Evolutionary conservation across 805 yeast species (phyloP).

Genomic region (Metschnikowia rubicola): DNA sequence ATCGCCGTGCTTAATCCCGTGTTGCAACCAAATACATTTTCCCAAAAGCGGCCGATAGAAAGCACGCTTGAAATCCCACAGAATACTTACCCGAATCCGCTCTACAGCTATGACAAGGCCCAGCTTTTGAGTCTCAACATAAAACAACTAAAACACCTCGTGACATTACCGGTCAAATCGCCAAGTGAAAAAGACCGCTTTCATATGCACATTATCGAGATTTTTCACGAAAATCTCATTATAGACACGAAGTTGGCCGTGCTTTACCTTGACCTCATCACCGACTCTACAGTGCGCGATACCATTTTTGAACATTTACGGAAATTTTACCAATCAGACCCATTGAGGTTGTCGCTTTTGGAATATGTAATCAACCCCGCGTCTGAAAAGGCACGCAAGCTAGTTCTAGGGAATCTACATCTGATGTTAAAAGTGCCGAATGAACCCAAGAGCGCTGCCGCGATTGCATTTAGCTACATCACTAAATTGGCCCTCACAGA

Average conservation of each 20-base stretch:
- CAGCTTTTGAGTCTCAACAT: constrained; percentile 24
- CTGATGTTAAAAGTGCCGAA: constrained; percentile 12
- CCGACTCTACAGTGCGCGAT: constrained; percentile 18
- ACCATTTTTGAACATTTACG: constrained; percentile 18
- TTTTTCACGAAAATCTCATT: constrained; percentile 29
- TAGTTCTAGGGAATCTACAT: constrained; percentile 17
- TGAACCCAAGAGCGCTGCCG: constrained; percentile 14
- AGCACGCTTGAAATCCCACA: constrained; percentile 14
- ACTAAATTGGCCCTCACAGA: constrained; percentile 23
- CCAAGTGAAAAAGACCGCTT: constrained; percentile 27
- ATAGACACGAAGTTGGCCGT: constrained; percentile 24
- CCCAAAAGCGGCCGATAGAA: constrained; percentile 1
- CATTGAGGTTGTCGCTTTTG: constrained; percentile 25
- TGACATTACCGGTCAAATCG: constrained; percentile 22
- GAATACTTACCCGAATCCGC: constrained; percentile 33
- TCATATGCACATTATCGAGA: constrained; percentile 27
- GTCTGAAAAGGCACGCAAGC: constrained; percentile 13
- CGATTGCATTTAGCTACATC: constrained; percentile 26
- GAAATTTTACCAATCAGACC: constrained; percentile 18
- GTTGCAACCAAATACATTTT: constrained; percentile 1
- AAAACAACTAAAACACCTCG: constrained; percentile 26
- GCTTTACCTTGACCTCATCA: constrained; percentile 19
- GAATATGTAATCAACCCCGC: constrained; percentile 26
- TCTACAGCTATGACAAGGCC: constrained; percentile 25
- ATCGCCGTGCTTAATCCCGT: not conserved